Conservation (phyloP, 2,329 filamentous ascomycete species). For the Fusarium globosum region DNA sequence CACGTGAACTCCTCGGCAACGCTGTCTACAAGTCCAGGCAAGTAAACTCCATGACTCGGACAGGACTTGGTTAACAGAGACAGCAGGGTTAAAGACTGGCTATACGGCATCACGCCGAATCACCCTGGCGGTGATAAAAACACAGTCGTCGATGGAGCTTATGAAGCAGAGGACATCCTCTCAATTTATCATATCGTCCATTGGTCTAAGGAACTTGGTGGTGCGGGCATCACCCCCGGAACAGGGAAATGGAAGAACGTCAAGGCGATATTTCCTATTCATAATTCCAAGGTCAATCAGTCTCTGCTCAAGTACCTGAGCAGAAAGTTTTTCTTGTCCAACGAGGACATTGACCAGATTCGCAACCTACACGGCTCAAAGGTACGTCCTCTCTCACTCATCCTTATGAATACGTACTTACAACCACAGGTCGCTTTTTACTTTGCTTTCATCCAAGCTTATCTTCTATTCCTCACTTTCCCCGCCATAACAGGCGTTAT, state of each 20-base stretch:
- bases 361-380: conserved; percentile 72
- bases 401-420: accelerated
- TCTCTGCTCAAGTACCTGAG: conserved; percentile 68
- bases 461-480: conserved; percentile 76
- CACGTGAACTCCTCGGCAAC: conserved; percentile 70
- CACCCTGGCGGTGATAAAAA: conserved; percentile 67
- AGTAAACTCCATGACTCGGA: background rate
- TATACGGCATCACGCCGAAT: conserved; percentile 74
- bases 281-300: conserved; percentile 68
- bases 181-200: conserved; percentile 76
- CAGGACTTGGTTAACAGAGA: background rate
- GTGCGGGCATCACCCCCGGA: conserved; percentile 70
- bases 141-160: conserved; percentile 62
- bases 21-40: conserved; percentile 76
- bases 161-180: conserved; percentile 75
- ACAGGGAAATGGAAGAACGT: conserved; percentile 70
- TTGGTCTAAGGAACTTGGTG: conserved; percentile 67
- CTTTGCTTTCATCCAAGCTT: conserved; percentile 84
- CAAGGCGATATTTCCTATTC: conserved; percentile 70
- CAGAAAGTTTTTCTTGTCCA: conserved; percentile 61
- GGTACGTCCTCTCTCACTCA: conserved; percentile 24
- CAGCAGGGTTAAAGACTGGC: conserved; percentile 77
- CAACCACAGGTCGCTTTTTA: conserved; percentile 74
- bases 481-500: conserved; percentile 75
- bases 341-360: conserved; percentile 67